Evolutionary conservation across 2,329 filamentous ascomycete genomes (phyloP).

Genomic region (Canariomyces notabilis): DNA sequence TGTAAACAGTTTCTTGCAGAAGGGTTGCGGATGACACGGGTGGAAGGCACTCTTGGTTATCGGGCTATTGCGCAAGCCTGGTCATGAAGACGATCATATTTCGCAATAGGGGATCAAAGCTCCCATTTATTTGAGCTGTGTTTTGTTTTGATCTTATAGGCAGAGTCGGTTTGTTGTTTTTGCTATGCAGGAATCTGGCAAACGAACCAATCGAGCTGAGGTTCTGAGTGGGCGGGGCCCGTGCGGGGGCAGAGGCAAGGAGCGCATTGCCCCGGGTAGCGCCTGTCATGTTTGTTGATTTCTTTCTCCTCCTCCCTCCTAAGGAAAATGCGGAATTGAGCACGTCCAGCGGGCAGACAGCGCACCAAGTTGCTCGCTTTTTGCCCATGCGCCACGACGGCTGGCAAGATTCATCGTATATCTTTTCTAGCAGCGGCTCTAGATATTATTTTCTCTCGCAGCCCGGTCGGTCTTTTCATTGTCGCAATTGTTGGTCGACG

Average conservation of each 20-base stretch:
- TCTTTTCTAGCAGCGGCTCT: slow-evolving; percentile 7
- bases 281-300: slow-evolving; percentile 27
- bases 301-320: slow-evolving; percentile 20
- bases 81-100: neutral
- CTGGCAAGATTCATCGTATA: slow-evolving; percentile 5
- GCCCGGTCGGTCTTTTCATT: slow-evolving; percentile 1
- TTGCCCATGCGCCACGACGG: slow-evolving; percentile 10
- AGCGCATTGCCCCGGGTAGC: slow-evolving; percentile 26
- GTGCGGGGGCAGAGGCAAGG: slow-evolving; percentile 20
- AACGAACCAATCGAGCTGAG: slow-evolving; percentile 18
- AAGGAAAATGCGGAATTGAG: slow-evolving; percentile 22
- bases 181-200: slow-evolving; percentile 1
- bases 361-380: slow-evolving; percentile 9
- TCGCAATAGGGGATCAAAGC: neutral
- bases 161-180: slow-evolving; percentile 11
- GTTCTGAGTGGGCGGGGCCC: slow-evolving; percentile 16
- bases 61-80: neutral
- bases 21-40: too few relatives aligned
- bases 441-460: slow-evolving; percentile 9
- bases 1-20: too few relatives aligned
- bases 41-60: too few relatives aligned
- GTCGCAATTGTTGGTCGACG: slow-evolving; percentile 14
- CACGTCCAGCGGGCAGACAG: slow-evolving; percentile 13
- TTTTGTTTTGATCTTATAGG: slow-evolving; percentile 6
- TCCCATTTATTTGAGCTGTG: neutral